Base-by-base conservation (phyloP, 305 asterid genomes). In the Fraxinus paxiana region DNA sequence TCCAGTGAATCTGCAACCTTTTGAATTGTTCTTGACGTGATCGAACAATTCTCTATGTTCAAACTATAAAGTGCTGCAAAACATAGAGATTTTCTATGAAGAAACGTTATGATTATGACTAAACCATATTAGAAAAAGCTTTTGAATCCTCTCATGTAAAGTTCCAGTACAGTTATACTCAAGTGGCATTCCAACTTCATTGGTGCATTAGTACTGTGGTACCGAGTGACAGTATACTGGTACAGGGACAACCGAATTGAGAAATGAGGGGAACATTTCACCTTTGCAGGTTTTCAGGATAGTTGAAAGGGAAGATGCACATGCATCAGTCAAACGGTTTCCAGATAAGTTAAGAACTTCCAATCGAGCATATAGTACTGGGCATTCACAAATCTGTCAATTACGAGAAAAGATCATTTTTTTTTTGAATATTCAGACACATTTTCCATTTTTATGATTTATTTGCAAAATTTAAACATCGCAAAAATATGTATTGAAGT, bases 271-370 rank as follows among this genome's bases (percentile, higher is more conserved):
- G 22, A 73, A 74, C 79, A 79, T 22, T 74, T 78, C 83, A 94
- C 99, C 97, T 92, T 87, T 90, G 92, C 97, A 94, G 77, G 84
- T 91, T 82, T 84, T 88, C 83, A 94, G 88, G 82, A 96, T 89
- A 83, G 93, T 89, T 74, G 95, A 92, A 78, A 96, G 87, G 89
- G 89, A 92, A 83, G 97, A 90, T 83, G 98, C 95, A 90, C 98
- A 92, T 37, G 95, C 89, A 87, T 96, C 99, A 76, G 95, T 90
- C 83, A 96, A 84, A 83, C 91, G 85, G 90, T 96, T 96, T 71
- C 97, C 97, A 51, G 98, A 92, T 83, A 96, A 82, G 82, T 96
- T 90, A 79, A 94, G 96, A 77, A 96, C 97, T 91, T 96, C 98
- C 88, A 96, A 71, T 81, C 98, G 94, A 83, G 89, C 83, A 81